These are phyloP conservation scores for Myxozyma sirexii DNA, from an alignment of 805 yeast genomes.

Conservation along the genomic window DNA sequence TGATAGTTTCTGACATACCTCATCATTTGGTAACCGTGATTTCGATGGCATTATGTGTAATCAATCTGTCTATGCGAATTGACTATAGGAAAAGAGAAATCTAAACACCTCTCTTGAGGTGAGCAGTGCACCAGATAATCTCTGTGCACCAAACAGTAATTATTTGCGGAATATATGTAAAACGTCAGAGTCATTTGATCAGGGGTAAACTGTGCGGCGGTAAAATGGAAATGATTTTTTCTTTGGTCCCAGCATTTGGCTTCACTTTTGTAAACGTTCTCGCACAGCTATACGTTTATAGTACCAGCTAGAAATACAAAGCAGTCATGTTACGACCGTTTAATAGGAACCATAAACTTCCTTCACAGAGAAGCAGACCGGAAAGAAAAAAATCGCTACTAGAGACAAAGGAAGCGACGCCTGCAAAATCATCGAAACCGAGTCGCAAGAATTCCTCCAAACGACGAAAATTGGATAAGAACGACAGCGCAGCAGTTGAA, in stretches of 20 bases:
- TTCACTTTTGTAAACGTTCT: no score
- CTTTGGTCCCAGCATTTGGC: background rate
- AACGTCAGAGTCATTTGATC: background rate
- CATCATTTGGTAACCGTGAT: slow-evolving; percentile 25
- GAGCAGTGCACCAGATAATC: background rate
- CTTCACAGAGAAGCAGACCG: slow-evolving; percentile 21
- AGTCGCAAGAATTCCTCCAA: background rate
- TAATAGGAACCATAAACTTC: slow-evolving; percentile 19
- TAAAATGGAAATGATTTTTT: background rate
- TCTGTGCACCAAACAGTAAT: background rate
- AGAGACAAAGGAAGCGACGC: background rate
- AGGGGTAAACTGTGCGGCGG: slow-evolving; percentile 16
- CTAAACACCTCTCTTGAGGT: background rate
- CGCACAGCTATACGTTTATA: no score
- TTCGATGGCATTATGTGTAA: slow-evolving; percentile 17
- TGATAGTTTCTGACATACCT: slow-evolving; percentile 18
- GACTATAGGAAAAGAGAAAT: background rate
- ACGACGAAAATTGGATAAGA: slow-evolving; percentile 6
- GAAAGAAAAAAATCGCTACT: background rate
- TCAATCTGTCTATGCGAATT: background rate
- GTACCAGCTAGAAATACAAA: background rate
- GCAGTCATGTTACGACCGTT: slow-evolving; percentile 12
- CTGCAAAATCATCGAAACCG: background rate
- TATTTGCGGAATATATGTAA: background rate
- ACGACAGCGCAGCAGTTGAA: slow-evolving; percentile 48